Conservation (phyloP, 2,329 filamentous ascomycete genomes). For the Ophiostoma montium region DNA sequence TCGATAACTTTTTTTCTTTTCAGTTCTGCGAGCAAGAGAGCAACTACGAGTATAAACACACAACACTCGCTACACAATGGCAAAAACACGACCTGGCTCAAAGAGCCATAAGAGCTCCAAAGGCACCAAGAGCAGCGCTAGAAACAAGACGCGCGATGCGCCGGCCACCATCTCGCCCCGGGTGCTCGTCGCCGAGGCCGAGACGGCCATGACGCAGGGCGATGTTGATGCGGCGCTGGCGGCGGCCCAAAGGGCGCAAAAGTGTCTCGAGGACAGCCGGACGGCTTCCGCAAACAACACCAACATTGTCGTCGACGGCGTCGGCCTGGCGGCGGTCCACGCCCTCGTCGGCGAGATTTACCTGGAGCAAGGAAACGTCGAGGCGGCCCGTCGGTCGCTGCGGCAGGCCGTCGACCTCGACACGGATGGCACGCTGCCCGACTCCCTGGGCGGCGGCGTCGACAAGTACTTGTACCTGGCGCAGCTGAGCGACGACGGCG, state of each 20-base stretch:
- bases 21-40: no score
- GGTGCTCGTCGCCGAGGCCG: slow-evolving; percentile 20
- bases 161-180: slow-evolving; percentile 7
- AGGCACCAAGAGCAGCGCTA: slow-evolving; percentile 1
- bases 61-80: slow-evolving; percentile 6
- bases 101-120: slow-evolving; percentile 12
- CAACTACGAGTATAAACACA: no score
- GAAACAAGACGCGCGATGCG: neutral
- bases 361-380: slow-evolving; percentile 69
- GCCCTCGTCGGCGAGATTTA: slow-evolving; percentile 70
- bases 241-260: slow-evolving; percentile 23
- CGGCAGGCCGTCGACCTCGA: slow-evolving; percentile 61
- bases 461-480: slow-evolving; percentile 95
- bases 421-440: slow-evolving; percentile 54
- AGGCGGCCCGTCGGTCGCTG: slow-evolving; percentile 60
- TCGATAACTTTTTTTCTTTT: no score
- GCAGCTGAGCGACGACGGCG: slow-evolving; percentile 65
- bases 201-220: slow-evolving; percentile 22
- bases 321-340: slow-evolving; percentile 42
- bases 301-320: slow-evolving; percentile 10
- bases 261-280: slow-evolving; percentile 12
- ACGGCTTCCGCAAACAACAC: no score
- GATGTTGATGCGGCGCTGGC: slow-evolving; percentile 18
- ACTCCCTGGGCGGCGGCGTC: slow-evolving; percentile 63
- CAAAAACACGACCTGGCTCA: slow-evolving; percentile 11